Evolutionary conservation across 140 eudicot species (phyloP).

Genomic region (Ambrosia hybrid): DNA sequence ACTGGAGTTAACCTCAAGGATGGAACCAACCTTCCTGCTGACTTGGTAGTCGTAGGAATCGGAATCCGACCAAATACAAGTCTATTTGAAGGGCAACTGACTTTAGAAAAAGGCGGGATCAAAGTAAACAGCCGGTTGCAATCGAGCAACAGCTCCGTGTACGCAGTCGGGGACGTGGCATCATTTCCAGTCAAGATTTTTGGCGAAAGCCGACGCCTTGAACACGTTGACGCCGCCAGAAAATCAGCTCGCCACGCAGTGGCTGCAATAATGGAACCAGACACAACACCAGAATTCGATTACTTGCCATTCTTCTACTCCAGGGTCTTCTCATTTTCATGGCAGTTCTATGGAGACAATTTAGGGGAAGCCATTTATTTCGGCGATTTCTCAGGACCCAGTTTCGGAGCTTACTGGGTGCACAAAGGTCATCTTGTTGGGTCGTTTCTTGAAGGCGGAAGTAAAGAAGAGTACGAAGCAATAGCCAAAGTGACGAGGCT

Average conservation of each 20-base stretch:
- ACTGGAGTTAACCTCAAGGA: conserved; percentile 82
- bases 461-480: conserved; percentile 85
- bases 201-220: conserved; percentile 86
- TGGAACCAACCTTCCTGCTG: conserved; percentile 76
- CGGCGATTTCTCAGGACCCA: conserved; percentile 74
- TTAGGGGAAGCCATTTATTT: conserved; percentile 74
- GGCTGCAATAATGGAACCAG: conserved; percentile 74
- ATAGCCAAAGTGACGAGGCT: conserved; percentile 72
- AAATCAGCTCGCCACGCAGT: conserved; percentile 88
- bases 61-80: conserved; percentile 96
- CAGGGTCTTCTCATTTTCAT: conserved; percentile 76
- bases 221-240: conserved; percentile 92
- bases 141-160: conserved; percentile 80
- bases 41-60: conserved; percentile 84
- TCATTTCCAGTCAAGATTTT: conserved; percentile 74
- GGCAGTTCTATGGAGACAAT: conserved; percentile 98
- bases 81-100: conserved; percentile 88
- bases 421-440: conserved; percentile 74
- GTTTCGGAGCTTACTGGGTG: conserved; percentile 92
- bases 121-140: conserved; percentile 78
- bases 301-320: conserved; percentile 97
- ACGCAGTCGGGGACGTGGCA: conserved; percentile 95
- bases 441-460: conserved; percentile 95
- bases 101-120: conserved; percentile 90
- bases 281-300: conserved; percentile 63